Evolutionary conservation across 306 rosid species (phyloP).

Genomic region (Fagus crenata): DNA sequence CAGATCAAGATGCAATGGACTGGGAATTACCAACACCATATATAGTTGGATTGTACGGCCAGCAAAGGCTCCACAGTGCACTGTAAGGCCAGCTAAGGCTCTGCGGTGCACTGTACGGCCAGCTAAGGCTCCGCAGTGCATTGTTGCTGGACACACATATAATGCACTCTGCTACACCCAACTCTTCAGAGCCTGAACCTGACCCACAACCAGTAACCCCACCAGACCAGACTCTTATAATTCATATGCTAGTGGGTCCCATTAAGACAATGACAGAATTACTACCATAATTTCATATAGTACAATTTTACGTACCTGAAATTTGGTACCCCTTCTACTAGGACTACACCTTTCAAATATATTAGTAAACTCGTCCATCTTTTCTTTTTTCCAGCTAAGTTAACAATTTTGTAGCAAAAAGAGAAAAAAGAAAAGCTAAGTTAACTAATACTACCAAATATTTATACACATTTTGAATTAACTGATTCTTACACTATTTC

Average conservation of each 20-base stretch:
- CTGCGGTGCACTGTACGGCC: slow-evolving; percentile 33
- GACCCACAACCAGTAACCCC: background rate
- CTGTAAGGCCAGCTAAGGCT: slow-evolving; percentile 34
- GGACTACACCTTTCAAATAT: slow-evolving; percentile 9
- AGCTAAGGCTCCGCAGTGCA: slow-evolving; percentile 38
- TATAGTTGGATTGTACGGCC: slow-evolving; percentile 5
- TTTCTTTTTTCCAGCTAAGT: slow-evolving; percentile 9
- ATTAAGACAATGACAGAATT: background rate
- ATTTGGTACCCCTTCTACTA: background rate
- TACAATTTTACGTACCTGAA: slow-evolving; percentile 2
- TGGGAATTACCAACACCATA: background rate
- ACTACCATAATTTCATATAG: slow-evolving; percentile 12
- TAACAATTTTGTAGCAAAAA: no score
- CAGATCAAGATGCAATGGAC: background rate
- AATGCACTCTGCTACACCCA: slow-evolving; percentile 32
- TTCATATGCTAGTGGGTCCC: slow-evolving; percentile 25
- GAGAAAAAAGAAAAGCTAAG: background rate
- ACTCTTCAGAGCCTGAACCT: slow-evolving; percentile 5
- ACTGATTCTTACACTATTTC: slow-evolving; percentile 4
- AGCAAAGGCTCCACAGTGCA: slow-evolving; percentile 38
- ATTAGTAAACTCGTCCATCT: slow-evolving; percentile 23
- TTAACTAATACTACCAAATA: slow-evolving; percentile 19
- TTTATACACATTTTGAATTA: slow-evolving; percentile 46
- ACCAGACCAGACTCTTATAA: background rate
- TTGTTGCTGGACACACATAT: slow-evolving; percentile 50